Base-by-base conservation (phyloP, 495 filamentous ascomycete genomes). In the Penicillium parvum region DNA sequence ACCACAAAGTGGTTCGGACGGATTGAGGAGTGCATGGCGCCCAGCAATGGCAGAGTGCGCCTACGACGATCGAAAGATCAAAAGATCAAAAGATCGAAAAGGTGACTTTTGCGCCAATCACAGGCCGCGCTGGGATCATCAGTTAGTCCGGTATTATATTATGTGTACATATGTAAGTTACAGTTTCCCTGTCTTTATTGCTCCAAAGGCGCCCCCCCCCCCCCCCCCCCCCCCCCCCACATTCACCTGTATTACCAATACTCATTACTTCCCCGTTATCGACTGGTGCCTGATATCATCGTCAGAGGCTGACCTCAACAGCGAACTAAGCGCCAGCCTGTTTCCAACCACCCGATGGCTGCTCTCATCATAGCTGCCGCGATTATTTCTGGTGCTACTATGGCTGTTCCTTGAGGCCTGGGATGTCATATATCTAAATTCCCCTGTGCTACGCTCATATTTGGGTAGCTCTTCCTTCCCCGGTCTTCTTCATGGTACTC, bases 1-100 rank as follows among this genome's bases (percentile, higher is more conserved):
- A 65, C 78, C 40, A 86, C 75, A 60, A 77, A 80, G 9, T 78
- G 69, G 53, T 84, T 64, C 5, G 85, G 82, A 41, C 74, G 70
- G 47, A 91, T 73, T 21, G 74, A 69, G 7, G 69, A 68, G 51
- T 70, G 63, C 69, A 74, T 71, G 22, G 17, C 58, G 39, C 3
- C 15, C 4, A 18, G 26, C 14, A n/a, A 7, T 12, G 26, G 22
- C 17, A 45, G 37, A n/a, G n/a, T n/a, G n/a, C n/a, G n/a, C n/a
- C n/a, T n/a, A n/a, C n/a, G n/a, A n/a, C n/a, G n/a, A n/a, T n/a
- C 22, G 6, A 23, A 16, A 29, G 30, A 37, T 36, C 32, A 1
- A n/a, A 35, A 18, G 12, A n/a, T 16, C 16, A 16, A 20, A 25
- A 7, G 22, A 27, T 29, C 18, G 37, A 25, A 29, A 10, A 40